Conservation (phyloP, 306 rosid species). For the Trichosanthes cucumerina region DNA sequence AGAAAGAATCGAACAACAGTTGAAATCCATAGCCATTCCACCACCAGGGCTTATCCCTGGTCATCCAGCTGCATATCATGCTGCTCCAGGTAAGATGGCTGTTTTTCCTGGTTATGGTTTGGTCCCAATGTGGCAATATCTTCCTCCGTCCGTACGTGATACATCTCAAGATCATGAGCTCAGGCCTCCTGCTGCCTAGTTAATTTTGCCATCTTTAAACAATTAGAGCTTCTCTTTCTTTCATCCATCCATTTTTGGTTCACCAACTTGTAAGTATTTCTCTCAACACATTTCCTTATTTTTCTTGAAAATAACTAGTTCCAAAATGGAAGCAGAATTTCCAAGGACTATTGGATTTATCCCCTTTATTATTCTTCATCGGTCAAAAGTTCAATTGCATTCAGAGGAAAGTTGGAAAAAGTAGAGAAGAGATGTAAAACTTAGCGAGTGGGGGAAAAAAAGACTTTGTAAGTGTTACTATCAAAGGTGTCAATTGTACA, state of each 20-base stretch:
- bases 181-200: constrained; percentile 97
- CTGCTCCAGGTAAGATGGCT: constrained; percentile 66
- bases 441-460: background rate
- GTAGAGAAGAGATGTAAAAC: background rate
- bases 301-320: background rate
- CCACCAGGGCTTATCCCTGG: constrained; percentile 60
- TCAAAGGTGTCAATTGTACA: background rate
- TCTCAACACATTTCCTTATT: background rate
- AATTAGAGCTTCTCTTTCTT: background rate
- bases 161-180: constrained; percentile 87
- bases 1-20: constrained; percentile 61
- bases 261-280: constrained; percentile 5
- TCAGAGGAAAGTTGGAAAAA: background rate
- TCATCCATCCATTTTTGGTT: constrained; percentile 6
- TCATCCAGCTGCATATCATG: constrained; percentile 49
- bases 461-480: background rate
- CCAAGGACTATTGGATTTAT: background rate
- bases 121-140: constrained; percentile 82
- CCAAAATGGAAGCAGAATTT: constrained; percentile 2
- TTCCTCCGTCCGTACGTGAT: constrained; percentile 58
- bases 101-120: constrained; percentile 69
- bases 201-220: background rate
- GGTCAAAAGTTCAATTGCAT: background rate
- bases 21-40: constrained; percentile 47
- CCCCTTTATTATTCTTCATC: background rate